Evolutionary conservation across 805 yeast species (phyloP).

Genomic region (Hanseniaspora meyeri): DNA sequence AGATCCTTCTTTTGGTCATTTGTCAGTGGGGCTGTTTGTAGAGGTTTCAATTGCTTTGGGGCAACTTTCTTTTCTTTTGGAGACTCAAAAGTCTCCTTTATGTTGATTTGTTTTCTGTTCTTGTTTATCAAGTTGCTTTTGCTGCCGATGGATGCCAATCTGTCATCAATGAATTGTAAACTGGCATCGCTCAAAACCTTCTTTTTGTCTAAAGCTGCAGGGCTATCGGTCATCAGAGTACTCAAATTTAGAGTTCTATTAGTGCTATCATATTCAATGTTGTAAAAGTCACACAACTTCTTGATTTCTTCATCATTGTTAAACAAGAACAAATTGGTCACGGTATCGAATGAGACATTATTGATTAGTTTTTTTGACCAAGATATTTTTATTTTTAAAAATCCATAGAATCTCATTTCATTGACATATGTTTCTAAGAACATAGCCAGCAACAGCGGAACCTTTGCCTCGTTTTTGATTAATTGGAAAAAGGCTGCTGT

Average conservation of each 20-base stretch:
- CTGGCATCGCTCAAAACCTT: conserved; percentile 38
- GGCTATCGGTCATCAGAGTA: conserved; percentile 31
- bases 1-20: conserved; percentile 8
- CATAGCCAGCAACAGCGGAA: conserved; percentile 61
- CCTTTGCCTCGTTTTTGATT: conserved; percentile 32
- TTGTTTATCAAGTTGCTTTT: neutral
- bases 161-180: conserved; percentile 33
- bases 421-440: conserved; percentile 69
- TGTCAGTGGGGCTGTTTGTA: conserved; percentile 1
- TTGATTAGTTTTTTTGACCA: conserved; percentile 55
- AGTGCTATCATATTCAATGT: conserved; percentile 33
- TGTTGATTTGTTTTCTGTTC: neutral
- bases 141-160: conserved; percentile 18
- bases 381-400: conserved; percentile 52
- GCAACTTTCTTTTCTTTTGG: neutral
- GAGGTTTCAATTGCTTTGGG: neutral
- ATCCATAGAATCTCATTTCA: conserved; percentile 62
- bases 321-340: conserved; percentile 50
- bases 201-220: conserved; percentile 23
- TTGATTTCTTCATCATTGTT: conserved; percentile 43
- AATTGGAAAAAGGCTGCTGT: conserved; percentile 54
- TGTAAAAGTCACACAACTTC: conserved; percentile 53
- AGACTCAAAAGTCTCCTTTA: neutral
- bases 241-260: conserved; percentile 36
- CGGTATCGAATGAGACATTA: conserved; percentile 41